These are phyloP conservation scores for Lagerstroemia speciosa DNA, from an alignment of 345 rosid species.

Conservation along the genomic window DNA sequence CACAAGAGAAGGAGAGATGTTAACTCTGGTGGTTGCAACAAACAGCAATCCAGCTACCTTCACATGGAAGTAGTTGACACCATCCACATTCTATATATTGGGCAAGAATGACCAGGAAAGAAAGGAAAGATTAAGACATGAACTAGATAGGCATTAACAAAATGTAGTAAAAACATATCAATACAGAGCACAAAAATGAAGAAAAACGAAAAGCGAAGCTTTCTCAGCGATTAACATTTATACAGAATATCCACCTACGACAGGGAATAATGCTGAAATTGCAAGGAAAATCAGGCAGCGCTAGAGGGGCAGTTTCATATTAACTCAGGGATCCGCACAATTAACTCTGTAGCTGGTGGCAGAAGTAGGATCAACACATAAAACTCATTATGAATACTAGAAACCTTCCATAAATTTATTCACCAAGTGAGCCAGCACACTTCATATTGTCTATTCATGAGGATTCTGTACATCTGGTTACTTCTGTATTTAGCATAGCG, in stretches of 20 bases:
- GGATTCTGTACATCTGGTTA: no score
- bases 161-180: not conserved
- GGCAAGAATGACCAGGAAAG: not conserved
- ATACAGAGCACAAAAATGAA: not conserved
- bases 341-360: not conserved
- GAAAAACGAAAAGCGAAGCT: not conserved
- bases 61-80: constrained; percentile 97
- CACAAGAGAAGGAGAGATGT: constrained; percentile 85
- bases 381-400: not conserved
- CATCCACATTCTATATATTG: constrained; percentile 61
- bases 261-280: no score
- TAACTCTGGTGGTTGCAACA: constrained; percentile 92
- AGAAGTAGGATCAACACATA: not conserved
- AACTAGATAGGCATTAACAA: not conserved
- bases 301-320: not conserved
- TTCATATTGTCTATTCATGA: no score
- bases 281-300: not conserved
- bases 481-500: no score
- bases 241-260: not conserved
- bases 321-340: not conserved
- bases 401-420: not conserved
- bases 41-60: constrained; percentile 86
- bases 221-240: not conserved
- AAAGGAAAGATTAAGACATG: not conserved
- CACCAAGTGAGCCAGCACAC: not conserved